Evolutionary conservation across 257 asterid species (phyloP), one percentile per base, ranked within the genome.

Genomic region (Buddleja alternifolia): DNA sequence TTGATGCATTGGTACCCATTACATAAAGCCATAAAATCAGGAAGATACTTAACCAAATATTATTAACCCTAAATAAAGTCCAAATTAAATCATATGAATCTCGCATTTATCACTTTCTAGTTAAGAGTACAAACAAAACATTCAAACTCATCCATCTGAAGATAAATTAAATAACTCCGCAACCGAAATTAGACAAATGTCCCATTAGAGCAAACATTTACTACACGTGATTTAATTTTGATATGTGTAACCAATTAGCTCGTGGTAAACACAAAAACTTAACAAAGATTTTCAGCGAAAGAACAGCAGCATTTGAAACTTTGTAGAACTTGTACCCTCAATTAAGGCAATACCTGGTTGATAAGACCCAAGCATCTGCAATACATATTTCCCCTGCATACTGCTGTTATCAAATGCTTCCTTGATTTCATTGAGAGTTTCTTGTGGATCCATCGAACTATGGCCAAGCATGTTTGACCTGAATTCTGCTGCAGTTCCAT

Each of bases 331-430:
- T 29, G 9, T 51, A 71, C 76, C 40, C 9, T 51, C 52, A 19
- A 40, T 57, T 61, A 52, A 48, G 7, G 70, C 16, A 40, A 62
- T n/a, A 34, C 21, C 23, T 12, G 70, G 70, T 36, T 61, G 70
- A 29, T 51, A 60, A 17, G 76, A 61, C 17, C 64, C 69, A 8
- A 71, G 36, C 63, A 52, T 51, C 20, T 39, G 51, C 10, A 57
- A 61, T 39, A 61, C 63, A 24, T 71, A 14, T 41, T 61, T 62
- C 45, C 70, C 76, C 11, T 61, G 64, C 37, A 37, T 24, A 52
- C 50, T 10, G 39, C 61, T 71, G 55, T 36, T 44, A 12, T 60
- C 63, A 71, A 61, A 71, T 6, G 53, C 64, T 11, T 37, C 37
- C 14, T n/a, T 50, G 56, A 71, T 61, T 25, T 53, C 40, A 14